Evolutionary conservation across 31 red algal species (phyloP), one percentile per base, ranked within the genome.

Genomic region (Pterothamnion heteromorphum): DNA sequence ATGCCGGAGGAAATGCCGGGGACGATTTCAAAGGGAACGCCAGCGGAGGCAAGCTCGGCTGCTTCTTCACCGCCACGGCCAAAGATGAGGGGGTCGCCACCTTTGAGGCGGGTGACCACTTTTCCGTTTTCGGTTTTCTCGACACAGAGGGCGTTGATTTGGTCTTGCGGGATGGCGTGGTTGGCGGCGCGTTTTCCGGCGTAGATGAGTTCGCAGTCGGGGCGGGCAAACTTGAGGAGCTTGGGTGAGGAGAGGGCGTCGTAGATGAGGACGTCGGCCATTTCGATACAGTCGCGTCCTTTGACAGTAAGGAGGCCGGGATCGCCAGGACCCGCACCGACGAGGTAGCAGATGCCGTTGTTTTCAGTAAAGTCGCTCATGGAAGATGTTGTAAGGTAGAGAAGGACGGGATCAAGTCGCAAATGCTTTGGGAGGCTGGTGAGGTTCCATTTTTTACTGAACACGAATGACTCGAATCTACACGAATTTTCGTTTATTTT

Each of bases 311-410:
- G 91, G 20, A 97, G 84, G 14, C 44, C 57, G 14, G 94, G 91
- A 36, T 94, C 96, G 36, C 96, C 98, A 0, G 98, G 98, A 0
- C 98, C 98, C 3, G 98, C 93, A n/a, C 98, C 98, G 21, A 99
- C 96, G 33, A 99, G 92, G 44, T 97, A 86, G n/a, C n/a, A n/a
- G n/a, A n/a, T n/a, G n/a, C n/a, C n/a, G n/a, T n/a, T n/a, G n/a
- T n/a, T n/a, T n/a, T n/a, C n/a, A n/a, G n/a, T n/a, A n/a, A n/a
- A n/a, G n/a, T n/a, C n/a, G n/a, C n/a, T n/a, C n/a, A n/a, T n/a
- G n/a, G n/a, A n/a, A n/a, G n/a, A n/a, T n/a, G n/a, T n/a, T n/a
- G n/a, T n/a, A n/a, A n/a, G n/a, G n/a, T n/a, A n/a, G n/a, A n/a
- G n/a, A n/a, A n/a, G n/a, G n/a, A n/a, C n/a, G n/a, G n/a, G n/a